phyloP scores from a whole-genome alignment of 306 rosid species.

The Prunus salicina region DNA sequence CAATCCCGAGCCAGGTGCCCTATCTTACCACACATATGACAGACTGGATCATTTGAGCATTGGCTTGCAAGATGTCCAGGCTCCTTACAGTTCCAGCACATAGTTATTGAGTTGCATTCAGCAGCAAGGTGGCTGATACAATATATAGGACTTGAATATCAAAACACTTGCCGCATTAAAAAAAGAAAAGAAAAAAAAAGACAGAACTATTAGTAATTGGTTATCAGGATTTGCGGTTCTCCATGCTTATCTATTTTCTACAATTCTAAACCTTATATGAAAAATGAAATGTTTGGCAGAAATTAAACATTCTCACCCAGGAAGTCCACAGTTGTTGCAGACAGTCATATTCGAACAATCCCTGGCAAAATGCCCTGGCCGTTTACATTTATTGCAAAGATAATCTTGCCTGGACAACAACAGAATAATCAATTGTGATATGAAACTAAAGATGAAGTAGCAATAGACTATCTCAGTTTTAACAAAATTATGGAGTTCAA shows the following conservation, averaged over 20 bases:
- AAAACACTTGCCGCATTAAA: not conserved
- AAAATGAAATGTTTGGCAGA: not conserved
- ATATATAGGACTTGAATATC: not conserved
- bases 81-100: slow-evolving; percentile 32
- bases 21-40: slow-evolving; percentile 20
- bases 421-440: not conserved
- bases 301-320: slow-evolving; percentile 20
- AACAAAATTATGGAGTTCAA: not conserved
- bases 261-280: not conserved
- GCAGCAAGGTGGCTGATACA: slow-evolving; percentile 26
- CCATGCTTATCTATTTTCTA: not conserved
- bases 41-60: slow-evolving; percentile 22
- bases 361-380: slow-evolving; percentile 31
- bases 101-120: slow-evolving; percentile 17
- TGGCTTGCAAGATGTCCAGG: slow-evolving; percentile 26
- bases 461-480: not conserved
- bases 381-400: slow-evolving; percentile 27
- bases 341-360: slow-evolving; percentile 22
- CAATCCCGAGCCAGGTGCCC: slow-evolving; percentile 33
- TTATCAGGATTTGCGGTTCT: not conserved
- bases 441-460: not conserved
- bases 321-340: slow-evolving; percentile 31
- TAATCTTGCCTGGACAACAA: slow-evolving; percentile 17
- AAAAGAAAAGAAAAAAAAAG: too few relatives aligned
- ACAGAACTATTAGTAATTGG: too few relatives aligned